phyloP scores from a whole-genome alignment of 1,284 basidiomycete genomes.

The Pseudozyma sp. region DNA sequence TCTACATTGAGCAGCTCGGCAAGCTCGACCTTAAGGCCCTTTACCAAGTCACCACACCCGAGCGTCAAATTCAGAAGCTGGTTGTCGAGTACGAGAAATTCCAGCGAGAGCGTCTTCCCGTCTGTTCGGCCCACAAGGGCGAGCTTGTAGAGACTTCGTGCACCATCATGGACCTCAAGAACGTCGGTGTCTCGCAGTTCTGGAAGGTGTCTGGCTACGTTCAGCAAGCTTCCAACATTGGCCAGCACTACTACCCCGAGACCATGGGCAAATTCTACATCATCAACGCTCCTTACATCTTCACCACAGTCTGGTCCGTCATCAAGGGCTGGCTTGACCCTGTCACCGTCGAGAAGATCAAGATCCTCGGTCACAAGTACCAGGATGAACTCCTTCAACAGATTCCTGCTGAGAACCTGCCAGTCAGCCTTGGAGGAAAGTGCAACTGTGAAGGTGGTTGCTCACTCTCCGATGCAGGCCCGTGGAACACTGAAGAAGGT shows the following conservation, averaged over 20 bases:
- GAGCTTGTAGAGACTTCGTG: slow-evolving; percentile 96
- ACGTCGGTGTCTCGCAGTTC: slow-evolving; percentile 85
- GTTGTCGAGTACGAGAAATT: slow-evolving; percentile 95
- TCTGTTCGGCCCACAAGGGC: slow-evolving; percentile 79
- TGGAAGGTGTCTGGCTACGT: slow-evolving; percentile 92
- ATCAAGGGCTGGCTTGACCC: slow-evolving; percentile 96
- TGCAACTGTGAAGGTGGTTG: slow-evolving; percentile 86
- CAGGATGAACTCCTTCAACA: slow-evolving; percentile 60
- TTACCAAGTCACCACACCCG: slow-evolving; percentile 78
- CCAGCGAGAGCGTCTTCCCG: slow-evolving; percentile 77
- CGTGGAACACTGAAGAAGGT: slow-evolving; percentile 79
- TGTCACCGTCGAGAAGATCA: slow-evolving; percentile 85
- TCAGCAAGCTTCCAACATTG: slow-evolving; percentile 80
- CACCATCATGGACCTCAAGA: slow-evolving; percentile 93
- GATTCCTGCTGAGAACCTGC: slow-evolving; percentile 85
- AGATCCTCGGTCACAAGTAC: slow-evolving; percentile 63
- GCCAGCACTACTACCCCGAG: slow-evolving; percentile 82
- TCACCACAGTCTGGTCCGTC: slow-evolving; percentile 87
- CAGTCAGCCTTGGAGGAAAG: slow-evolving; percentile 83
- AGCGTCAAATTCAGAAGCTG: slow-evolving; percentile 89
- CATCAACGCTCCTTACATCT: slow-evolving; percentile 84
- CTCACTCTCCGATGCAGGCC: slow-evolving; percentile 88
- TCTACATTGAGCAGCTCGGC: slow-evolving; percentile 95
- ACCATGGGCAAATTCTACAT: slow-evolving; percentile 97
- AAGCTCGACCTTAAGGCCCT: slow-evolving; percentile 84